These are phyloP conservation scores for Aspergillus bridgeri DNA, from an alignment of 495 filamentous ascomycete genomes.

Conservation along the genomic window DNA sequence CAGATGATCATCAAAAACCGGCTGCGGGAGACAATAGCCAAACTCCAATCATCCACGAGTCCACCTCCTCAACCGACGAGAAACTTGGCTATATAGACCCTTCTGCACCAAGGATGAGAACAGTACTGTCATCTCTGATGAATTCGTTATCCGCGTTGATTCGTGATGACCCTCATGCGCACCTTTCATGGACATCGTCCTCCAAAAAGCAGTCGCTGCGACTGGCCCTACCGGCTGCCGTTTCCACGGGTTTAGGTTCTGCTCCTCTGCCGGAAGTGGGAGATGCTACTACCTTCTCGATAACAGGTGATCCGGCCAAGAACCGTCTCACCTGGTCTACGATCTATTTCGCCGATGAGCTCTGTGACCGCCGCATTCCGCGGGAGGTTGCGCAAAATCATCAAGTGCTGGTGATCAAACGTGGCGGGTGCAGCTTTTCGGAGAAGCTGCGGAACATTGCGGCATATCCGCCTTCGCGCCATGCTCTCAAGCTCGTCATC, in stretches of 20 bases:
- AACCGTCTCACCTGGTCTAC: conserved; percentile 58
- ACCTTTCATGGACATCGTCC: conserved; percentile 23
- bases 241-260: conserved; percentile 71
- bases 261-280: conserved; percentile 66
- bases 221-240: conserved; percentile 60
- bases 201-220: conserved; percentile 31
- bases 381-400: conserved; percentile 58
- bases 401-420: conserved; percentile 77
- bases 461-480: conserved; percentile 57
- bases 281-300: conserved; percentile 49
- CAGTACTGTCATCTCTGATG: conserved; percentile 53
- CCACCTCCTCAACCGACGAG: conserved; percentile 15
- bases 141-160: conserved; percentile 56
- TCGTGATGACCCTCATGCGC: conserved; percentile 37
- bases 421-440: conserved; percentile 81
- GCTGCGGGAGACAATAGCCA: conserved; percentile 22
- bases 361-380: conserved; percentile 63
- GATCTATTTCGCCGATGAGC: conserved; percentile 67
- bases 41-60: conserved; percentile 18
- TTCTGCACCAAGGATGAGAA: conserved; percentile 45
- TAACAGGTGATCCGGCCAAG: conserved; percentile 37
- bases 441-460: conserved; percentile 83
- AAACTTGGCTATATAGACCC: conserved; percentile 31
- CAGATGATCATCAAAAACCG: conserved; percentile 31
- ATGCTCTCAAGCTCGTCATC: conserved; percentile 72